Evolutionary conservation across 495 filamentous ascomycete genomes (phyloP), one percentile per base, ranked within the genome.

Genomic region (Podospora pseudopauciseta): DNA sequence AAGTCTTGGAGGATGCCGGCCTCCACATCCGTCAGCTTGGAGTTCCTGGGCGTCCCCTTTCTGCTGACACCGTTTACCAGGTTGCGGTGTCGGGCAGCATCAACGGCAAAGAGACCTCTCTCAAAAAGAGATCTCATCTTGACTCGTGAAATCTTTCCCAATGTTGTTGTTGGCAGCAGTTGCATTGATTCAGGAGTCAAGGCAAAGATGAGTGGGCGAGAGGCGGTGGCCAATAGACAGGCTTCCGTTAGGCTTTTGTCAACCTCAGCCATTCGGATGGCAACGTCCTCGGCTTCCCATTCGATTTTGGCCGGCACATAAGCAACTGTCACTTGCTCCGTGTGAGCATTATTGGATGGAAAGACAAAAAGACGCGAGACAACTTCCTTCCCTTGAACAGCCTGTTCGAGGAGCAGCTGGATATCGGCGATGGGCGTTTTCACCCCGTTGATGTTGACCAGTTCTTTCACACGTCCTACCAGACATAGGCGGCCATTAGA

Each of bases 381-480:
- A 67, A 16, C 73, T 55, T 19, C 44, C 26, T 11, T 76, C 7
- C 13, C 76, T 79, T 16, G 71, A 65, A 34, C 84, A 71, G 76
- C 78, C 23, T 78, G 65, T 56, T 86, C 83, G 2, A 87, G 67
- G 0, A 78, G 76, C 2, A 69, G 60, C 60, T 86, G 78, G 3
- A 87, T 74, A 27, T 83, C 81, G 20, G 78, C 68, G 0, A 82
- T 75, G 26, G 67, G 60, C 60, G 80, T 77, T 6, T 86, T 87
- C 63, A 86, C 77, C 0, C 84, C 83, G 65, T 87, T 87, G 73
- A 87, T 80, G 63, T 76, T 88, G 72, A 89, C 84, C 23, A 87
- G 76, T 65, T 88, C 87, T 74, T 88, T 88, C 68, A 80, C 80
- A 26, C 86, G 80, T 16, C 87, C 86, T 16, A 80, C 83, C 49